These are phyloP conservation scores for Penicillium sp. DNA, from an alignment of 2,329 filamentous ascomycete species.

Conservation along the genomic window DNA sequence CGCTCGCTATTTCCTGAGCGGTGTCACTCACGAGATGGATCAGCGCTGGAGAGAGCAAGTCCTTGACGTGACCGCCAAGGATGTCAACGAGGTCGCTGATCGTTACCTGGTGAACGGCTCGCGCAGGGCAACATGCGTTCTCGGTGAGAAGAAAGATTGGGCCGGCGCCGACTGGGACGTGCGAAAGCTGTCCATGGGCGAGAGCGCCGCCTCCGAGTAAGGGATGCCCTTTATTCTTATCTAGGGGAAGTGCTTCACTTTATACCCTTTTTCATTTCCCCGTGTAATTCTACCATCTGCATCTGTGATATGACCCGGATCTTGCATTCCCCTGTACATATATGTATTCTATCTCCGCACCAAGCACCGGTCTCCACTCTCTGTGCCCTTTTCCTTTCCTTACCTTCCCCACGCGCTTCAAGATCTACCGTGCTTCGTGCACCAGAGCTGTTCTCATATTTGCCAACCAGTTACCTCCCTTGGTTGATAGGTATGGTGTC, in stretches of 20 bases:
- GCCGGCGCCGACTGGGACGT: conserved; percentile 69
- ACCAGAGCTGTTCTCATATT: conserved; percentile 51
- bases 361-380: conserved; percentile 17
- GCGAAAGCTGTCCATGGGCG: conserved; percentile 65
- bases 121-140: conserved; percentile 63
- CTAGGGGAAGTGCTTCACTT: conserved; percentile 5
- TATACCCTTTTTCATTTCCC: conserved; percentile 8
- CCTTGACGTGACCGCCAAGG: conserved; percentile 76
- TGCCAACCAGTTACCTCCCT: conserved; percentile 42
- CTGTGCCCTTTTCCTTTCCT: conserved; percentile 1
- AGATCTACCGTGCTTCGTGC: conserved; percentile 46
- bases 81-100: conserved; percentile 79
- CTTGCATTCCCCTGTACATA: conserved; percentile 24
- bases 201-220: conserved; percentile 8
- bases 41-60: conserved; percentile 79
- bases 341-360: conserved; percentile 22
- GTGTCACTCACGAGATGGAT: conserved; percentile 84
- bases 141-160: conserved; percentile 83
- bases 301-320: conserved; percentile 3
- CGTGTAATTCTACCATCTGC: conserved; percentile 19
- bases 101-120: conserved; percentile 71
- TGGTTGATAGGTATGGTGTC: conserved; percentile 53
- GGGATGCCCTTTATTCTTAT: not conserved
- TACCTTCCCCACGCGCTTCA: conserved; percentile 18
- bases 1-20: conserved; percentile 78